Percentiles rank a stretch among this genome's conserved stretches.
Conservation (phyloP, 2,329 filamentous ascomycete genomes). For the Arthrocladium fulminans region DNA sequence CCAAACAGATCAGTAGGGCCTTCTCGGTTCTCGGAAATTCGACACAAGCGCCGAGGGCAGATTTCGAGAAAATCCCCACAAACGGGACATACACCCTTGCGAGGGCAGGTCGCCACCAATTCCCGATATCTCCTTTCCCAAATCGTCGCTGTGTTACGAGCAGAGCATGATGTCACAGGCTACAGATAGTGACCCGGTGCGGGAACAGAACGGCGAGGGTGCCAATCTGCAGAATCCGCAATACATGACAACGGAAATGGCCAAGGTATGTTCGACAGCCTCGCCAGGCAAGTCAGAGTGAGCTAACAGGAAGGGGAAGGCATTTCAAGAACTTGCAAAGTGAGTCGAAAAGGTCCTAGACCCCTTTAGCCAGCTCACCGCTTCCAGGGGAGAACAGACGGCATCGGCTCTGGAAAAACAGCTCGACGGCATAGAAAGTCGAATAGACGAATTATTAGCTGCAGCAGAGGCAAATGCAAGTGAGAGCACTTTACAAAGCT, state of each 20-base stretch:
- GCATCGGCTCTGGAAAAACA: conserved; percentile 48
- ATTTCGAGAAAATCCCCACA: too few species aligned
- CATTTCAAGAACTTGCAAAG: conserved; percentile 28
- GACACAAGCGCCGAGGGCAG: too few species aligned
- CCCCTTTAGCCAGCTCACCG: conserved; percentile 9
- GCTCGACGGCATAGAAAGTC: conserved; percentile 45
- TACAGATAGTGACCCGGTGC: not conserved
- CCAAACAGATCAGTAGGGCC: too few species aligned
- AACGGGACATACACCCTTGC: too few species aligned
- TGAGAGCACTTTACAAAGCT: not conserved
- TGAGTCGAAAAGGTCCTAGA: conserved; percentile 11
- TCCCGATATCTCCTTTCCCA: too few species aligned
- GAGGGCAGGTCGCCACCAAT: too few species aligned
- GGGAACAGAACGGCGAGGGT: not conserved
- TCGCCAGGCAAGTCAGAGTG: not conserved
- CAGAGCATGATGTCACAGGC: not conserved
- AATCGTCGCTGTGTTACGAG: too few species aligned
- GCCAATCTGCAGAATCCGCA: conserved; percentile 26
- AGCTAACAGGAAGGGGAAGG: conserved; percentile 17
- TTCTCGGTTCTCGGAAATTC: too few species aligned
- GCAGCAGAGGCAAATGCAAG: conserved; percentile 33
- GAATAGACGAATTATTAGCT: conserved; percentile 46
- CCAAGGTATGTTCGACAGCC: conserved; percentile 15
- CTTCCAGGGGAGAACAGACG: conserved; percentile 44
- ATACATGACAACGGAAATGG: conserved; percentile 19